Percentiles rank a stretch among this genome's conserved stretches.
Evolutionary conservation across 805 yeast genomes (phyloP).

Genomic region (Barnettozyma wickerhamii): DNA sequence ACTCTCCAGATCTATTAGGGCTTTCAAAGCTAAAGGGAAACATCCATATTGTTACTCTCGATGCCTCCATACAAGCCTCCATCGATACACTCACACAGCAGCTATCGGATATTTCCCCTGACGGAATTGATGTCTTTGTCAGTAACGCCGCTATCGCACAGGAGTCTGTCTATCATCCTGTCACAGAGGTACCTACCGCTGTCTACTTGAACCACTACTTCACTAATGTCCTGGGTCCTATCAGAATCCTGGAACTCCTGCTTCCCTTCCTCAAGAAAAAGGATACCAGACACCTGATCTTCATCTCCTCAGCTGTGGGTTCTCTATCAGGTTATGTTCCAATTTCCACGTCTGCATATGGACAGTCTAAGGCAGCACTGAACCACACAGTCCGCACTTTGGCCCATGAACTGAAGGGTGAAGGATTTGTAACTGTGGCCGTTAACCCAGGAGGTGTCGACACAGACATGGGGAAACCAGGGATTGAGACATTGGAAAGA

Average conservation of each 20-base stretch:
- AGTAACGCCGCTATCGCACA: slow-evolving; percentile 14
- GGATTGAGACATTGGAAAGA: not conserved
- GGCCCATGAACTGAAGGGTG: slow-evolving; percentile 23
- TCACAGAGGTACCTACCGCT: not conserved
- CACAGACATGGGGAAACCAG: slow-evolving; percentile 28
- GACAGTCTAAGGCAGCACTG: slow-evolving; percentile 34
- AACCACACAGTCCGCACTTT: slow-evolving; percentile 27
- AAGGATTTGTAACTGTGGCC: slow-evolving; percentile 27
- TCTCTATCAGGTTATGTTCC: not conserved
- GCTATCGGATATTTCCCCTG: slow-evolving; percentile 4
- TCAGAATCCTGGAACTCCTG: slow-evolving; percentile 3
- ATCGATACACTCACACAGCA: slow-evolving; percentile 3
- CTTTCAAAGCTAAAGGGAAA: slow-evolving; percentile 3
- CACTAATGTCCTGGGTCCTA: slow-evolving; percentile 11
- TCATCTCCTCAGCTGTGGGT: slow-evolving; percentile 14
- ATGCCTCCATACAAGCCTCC: slow-evolving; percentile 10
- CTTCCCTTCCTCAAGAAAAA: slow-evolving; percentile 16
- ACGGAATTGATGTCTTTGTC: slow-evolving; percentile 13
- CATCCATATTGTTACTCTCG: slow-evolving; percentile 9
- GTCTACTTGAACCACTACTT: slow-evolving; percentile 4
- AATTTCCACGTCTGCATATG: slow-evolving; percentile 27
- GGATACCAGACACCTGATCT: slow-evolving; percentile 18
- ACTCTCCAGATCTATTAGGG: slow-evolving; percentile 1
- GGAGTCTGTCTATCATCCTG: not conserved
- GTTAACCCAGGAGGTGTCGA: slow-evolving; percentile 38